Evolutionary conservation across 768 basidiomycete species (phyloP).

Genomic region (Fomitopsis serialis): DNA sequence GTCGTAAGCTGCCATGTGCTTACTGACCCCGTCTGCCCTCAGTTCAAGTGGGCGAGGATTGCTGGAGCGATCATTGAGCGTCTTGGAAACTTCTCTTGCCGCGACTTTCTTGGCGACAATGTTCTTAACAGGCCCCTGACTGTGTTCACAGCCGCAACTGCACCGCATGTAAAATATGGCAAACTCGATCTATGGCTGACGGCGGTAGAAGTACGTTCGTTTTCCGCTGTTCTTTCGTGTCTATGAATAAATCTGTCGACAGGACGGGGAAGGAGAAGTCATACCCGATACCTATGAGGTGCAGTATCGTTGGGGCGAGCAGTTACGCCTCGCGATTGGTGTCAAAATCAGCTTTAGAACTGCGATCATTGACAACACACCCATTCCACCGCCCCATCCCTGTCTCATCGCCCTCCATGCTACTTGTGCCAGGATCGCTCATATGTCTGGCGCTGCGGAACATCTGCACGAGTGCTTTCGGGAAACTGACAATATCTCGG

Average conservation of each 20-base stretch:
- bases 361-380: neutral
- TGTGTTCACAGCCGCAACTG: neutral
- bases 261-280: neutral
- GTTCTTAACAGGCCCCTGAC: neutral
- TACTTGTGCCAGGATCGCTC: conserved; percentile 8
- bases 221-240: neutral
- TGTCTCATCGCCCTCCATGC: conserved; percentile 5
- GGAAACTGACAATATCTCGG: conserved; percentile 3
- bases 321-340: neutral
- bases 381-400: conserved; percentile 3
- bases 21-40: neutral
- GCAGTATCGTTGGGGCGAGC: neutral
- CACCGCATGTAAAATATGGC: neutral
- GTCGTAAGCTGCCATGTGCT: neutral
- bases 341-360: neutral
- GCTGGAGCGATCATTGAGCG: neutral
- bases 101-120: neutral
- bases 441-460: conserved; percentile 8
- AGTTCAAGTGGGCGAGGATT: neutral
- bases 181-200: neutral
- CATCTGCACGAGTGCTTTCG: conserved; percentile 4
- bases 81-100: neutral
- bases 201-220: neutral
- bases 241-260: neutral
- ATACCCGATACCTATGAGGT: neutral